phyloP scores from a whole-genome alignment of 345 rosid genomes.

The Populus alba region DNA sequence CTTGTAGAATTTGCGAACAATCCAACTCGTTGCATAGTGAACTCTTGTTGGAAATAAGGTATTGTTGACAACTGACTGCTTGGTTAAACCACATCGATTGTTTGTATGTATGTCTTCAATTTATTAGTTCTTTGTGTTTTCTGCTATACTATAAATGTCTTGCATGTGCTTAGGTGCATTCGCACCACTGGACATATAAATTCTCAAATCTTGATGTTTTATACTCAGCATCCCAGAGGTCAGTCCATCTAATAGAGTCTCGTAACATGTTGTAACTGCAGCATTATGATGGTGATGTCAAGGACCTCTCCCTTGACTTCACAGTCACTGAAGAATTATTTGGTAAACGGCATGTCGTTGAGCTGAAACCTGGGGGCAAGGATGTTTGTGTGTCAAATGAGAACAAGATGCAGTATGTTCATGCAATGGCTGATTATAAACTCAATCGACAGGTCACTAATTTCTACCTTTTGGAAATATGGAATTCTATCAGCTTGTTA shows the following conservation, averaged over 20 bases:
- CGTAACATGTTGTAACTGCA: constrained; percentile 23
- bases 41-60: background rate
- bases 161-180: background rate
- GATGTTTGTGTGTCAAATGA: constrained; percentile 75
- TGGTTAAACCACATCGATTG: background rate
- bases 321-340: constrained; percentile 84
- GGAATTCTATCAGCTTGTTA: background rate
- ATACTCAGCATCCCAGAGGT: too few relatives aligned
- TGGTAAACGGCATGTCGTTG: constrained; percentile 63
- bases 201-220: background rate
- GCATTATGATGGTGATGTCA: constrained; percentile 88
- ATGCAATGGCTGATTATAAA: constrained; percentile 96
- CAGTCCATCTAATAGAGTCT: too few relatives aligned
- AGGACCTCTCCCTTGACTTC: constrained; percentile 86
- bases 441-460: constrained; percentile 85
- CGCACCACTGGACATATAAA: background rate
- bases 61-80: background rate
- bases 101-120: background rate
- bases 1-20: background rate
- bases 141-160: background rate
- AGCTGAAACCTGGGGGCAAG: constrained; percentile 88
- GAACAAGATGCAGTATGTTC: constrained; percentile 96
- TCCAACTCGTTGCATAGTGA: background rate
- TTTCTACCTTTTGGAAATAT: constrained; percentile 12
- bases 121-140: background rate